Conservation (phyloP, 2,329 filamentous ascomycete genomes). For the Aspergillus chevalieri region DNA sequence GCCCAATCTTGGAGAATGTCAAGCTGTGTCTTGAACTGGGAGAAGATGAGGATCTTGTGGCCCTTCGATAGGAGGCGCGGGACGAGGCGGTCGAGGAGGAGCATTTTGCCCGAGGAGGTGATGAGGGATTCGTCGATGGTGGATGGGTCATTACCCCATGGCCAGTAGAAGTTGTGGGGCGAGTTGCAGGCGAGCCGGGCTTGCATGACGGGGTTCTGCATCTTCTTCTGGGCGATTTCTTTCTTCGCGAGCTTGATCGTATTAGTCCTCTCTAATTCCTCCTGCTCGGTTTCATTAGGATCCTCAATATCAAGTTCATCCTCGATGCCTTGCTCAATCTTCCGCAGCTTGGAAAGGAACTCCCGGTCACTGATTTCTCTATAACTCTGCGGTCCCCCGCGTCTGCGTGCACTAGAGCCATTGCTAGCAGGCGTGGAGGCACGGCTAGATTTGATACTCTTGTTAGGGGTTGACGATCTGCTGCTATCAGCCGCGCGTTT, state of each 20-base stretch:
- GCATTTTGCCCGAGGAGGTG: conserved; percentile 89
- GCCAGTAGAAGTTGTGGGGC: conserved; percentile 95
- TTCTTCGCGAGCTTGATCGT: conserved; percentile 75
- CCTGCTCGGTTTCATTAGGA: conserved; percentile 44
- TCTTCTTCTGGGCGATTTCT: conserved; percentile 82
- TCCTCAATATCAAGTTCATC: conserved; percentile 47
- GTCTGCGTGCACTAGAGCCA: conserved; percentile 45
- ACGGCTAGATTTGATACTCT: conserved; percentile 69
- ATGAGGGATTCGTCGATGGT: conserved; percentile 74
- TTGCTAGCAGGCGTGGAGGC: conserved; percentile 64
- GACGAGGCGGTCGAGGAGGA: conserved; percentile 80
- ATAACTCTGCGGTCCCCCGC: conserved; percentile 52
- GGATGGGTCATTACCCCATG: conserved; percentile 61
- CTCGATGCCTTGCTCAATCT: conserved; percentile 49
- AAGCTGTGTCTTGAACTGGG: conserved; percentile 90
- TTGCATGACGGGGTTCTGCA: conserved; percentile 90
- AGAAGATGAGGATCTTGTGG: conserved; percentile 94
- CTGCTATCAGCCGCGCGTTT: conserved; percentile 54
- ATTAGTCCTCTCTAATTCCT: conserved; percentile 59
- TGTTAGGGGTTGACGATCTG: conserved; percentile 49
- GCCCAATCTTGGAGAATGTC: conserved; percentile 89
- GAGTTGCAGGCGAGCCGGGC: conserved; percentile 86
- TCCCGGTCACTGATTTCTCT: conserved; percentile 72
- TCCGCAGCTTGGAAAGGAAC: conserved; percentile 66
- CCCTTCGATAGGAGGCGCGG: conserved; percentile 64